These are phyloP conservation scores for Clitopilus passeckerianus DNA, from an alignment of 768 basidiomycete genomes.

Conservation along the genomic window DNA sequence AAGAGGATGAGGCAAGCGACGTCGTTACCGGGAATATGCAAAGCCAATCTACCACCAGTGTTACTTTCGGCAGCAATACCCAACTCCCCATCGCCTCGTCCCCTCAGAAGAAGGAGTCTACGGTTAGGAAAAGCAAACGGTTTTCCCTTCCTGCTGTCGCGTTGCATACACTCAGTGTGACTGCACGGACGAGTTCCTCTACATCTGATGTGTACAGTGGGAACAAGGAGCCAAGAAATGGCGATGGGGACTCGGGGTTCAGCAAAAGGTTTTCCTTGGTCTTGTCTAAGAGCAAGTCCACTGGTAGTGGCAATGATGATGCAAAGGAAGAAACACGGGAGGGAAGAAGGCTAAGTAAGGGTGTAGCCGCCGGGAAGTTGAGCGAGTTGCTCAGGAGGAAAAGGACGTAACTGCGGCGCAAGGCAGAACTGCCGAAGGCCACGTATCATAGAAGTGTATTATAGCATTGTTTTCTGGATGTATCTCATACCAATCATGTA, in stretches of 20 bases:
- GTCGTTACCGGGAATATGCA: constrained; percentile 1
- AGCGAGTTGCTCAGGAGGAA: constrained; percentile 47
- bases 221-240: constrained; percentile 13
- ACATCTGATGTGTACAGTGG: constrained; percentile 6
- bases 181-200: constrained; percentile 40
- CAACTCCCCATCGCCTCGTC: constrained; percentile 12
- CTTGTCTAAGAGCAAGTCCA: constrained; percentile 28
- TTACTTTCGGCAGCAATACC: constrained; percentile 1
- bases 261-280: constrained; percentile 52
- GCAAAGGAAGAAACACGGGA: neutral
- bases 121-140: constrained; percentile 56
- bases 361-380: constrained; percentile 50
- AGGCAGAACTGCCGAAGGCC: neutral
- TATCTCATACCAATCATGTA: neutral
- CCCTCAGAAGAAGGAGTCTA: constrained; percentile 47
- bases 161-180: constrained; percentile 67
- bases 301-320: constrained; percentile 5
- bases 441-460: neutral
- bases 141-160: constrained; percentile 77
- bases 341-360: constrained; percentile 25
- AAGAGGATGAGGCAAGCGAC: constrained; percentile 6
- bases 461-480: neutral
- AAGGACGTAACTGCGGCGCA: constrained; percentile 1
- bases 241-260: constrained; percentile 18
- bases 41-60: neutral